Evolutionary conservation across 768 basidiomycete genomes (phyloP).

Genomic region (Hortiboletus flavorubellus): DNA sequence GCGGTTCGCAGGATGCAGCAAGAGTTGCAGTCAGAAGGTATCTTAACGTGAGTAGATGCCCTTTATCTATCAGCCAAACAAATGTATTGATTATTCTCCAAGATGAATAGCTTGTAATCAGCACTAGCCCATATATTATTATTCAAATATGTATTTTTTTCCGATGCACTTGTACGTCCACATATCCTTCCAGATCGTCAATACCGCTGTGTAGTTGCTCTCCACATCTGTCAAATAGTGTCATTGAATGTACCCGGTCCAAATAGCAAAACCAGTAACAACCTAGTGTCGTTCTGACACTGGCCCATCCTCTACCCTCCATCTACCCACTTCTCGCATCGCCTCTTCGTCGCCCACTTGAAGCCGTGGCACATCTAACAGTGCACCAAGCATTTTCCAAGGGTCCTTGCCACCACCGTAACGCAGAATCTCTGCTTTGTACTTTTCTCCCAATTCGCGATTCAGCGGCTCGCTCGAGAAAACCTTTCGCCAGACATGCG

Average conservation of each 20-base stretch:
- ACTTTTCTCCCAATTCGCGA: slow-evolving; percentile 75
- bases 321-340: slow-evolving; percentile 87
- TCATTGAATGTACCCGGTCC: not conserved
- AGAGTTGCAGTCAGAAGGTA: slow-evolving; percentile 28
- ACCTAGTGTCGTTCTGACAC: slow-evolving; percentile 56
- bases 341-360: slow-evolving; percentile 70
- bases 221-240: not conserved
- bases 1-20: slow-evolving; percentile 32
- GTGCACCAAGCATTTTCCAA: slow-evolving; percentile 82
- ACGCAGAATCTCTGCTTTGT: slow-evolving; percentile 68
- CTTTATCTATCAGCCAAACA: too few relatives aligned
- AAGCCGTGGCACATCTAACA: slow-evolving; percentile 66
- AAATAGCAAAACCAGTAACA: not conserved
- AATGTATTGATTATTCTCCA: not conserved
- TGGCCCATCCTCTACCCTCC: slow-evolving; percentile 80
- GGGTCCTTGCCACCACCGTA: slow-evolving; percentile 91
- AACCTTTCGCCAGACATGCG: slow-evolving; percentile 78
- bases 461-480: slow-evolving; percentile 68
- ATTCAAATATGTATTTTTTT: slow-evolving; percentile 18
- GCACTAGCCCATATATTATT: slow-evolving; percentile 10
- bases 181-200: not conserved
- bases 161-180: not conserved
- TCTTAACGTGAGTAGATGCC: slow-evolving; percentile 8
- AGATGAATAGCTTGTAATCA: slow-evolving; percentile 5
- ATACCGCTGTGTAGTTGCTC: not conserved